Percentiles rank a stretch among this genome's conserved stretches.
Conservation (phyloP, 768 basidiomycete species). For the Clavaria fumosa region DNA sequence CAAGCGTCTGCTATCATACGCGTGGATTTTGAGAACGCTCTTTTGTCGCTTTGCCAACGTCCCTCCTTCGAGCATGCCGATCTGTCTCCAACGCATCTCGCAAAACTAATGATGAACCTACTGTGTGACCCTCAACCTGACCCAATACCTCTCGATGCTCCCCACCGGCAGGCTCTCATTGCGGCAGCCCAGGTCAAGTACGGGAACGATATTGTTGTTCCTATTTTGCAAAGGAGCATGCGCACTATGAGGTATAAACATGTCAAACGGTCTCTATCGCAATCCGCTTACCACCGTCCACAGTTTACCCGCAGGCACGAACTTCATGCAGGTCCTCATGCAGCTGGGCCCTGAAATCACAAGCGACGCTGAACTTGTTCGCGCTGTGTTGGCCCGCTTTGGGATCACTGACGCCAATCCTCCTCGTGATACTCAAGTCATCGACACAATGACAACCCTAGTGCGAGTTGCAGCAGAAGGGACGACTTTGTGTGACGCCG, state of each 20-base stretch:
- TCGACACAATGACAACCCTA: constrained; percentile 56
- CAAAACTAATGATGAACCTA: constrained; percentile 69
- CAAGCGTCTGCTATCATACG: constrained; percentile 59
- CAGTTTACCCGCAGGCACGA: constrained; percentile 51
- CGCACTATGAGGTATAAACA: constrained; percentile 51
- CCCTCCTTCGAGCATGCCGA: constrained; percentile 75
- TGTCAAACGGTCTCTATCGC: background rate
- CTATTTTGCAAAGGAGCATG: constrained; percentile 61
- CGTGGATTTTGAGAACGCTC: constrained; percentile 65
- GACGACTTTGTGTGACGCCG: constrained; percentile 55
- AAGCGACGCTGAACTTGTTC: constrained; percentile 52
- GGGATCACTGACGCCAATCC: constrained; percentile 58
- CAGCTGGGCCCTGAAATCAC: constrained; percentile 74
- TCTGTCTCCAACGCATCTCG: constrained; percentile 55
- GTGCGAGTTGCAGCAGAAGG: constrained; percentile 62
- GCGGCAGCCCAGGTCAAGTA: constrained; percentile 65
- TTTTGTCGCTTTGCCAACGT: constrained; percentile 59
- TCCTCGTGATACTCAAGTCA: constrained; percentile 51
- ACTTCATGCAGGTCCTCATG: constrained; percentile 59
- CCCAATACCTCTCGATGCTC: constrained; percentile 50
- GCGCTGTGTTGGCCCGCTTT: constrained; percentile 57
- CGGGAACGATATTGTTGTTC: constrained; percentile 57
- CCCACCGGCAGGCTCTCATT: constrained; percentile 63
- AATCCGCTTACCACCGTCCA: constrained; percentile 1
- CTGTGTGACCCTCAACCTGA: constrained; percentile 58